These are phyloP conservation scores for Podaxis sp. DNA, from an alignment of 768 basidiomycete species.

Conservation along the genomic window DNA sequence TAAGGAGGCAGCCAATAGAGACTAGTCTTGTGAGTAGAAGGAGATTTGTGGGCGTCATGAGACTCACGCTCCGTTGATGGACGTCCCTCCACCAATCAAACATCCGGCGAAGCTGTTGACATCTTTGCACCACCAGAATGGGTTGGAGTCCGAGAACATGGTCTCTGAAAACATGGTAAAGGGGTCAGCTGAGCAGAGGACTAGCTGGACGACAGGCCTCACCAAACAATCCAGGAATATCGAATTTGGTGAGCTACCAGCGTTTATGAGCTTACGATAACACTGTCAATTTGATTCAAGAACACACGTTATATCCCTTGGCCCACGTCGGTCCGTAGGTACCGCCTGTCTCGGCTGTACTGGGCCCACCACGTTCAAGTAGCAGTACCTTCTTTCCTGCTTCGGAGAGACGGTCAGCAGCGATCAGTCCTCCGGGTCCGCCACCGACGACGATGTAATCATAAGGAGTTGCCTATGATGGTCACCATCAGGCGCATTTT, in stretches of 20 bases:
- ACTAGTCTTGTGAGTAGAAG: background rate
- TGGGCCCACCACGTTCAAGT: conserved; percentile 63
- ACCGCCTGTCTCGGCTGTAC: conserved; percentile 61
- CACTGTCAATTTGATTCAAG: background rate
- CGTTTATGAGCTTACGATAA: background rate
- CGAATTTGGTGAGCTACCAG: conserved; percentile 50
- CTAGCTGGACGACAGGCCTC: background rate
- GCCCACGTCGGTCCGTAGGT: conserved; percentile 50
- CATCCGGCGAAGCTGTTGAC: conserved; percentile 64
- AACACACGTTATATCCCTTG: background rate
- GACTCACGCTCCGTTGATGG: conserved; percentile 52
- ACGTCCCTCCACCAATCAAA: conserved; percentile 61
- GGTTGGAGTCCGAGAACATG: conserved; percentile 56
- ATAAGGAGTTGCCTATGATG: conserved; percentile 31
- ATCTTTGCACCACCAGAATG: conserved; percentile 69
- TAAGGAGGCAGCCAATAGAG: conserved; percentile 54
- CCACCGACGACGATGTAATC: conserved; percentile 58
- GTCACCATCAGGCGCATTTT: background rate
- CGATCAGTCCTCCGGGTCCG: conserved; percentile 57
- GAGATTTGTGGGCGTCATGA: background rate
- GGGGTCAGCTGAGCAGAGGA: background rate
- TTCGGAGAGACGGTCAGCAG: conserved; percentile 58
- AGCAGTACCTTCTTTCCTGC: conserved; percentile 63
- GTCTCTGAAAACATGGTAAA: conserved; percentile 37
- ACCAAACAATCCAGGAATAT: conserved; percentile 59